These are phyloP conservation scores for Paecilomyces fulvus DNA, from an alignment of 2,329 filamentous ascomycete species.

Conservation along the genomic window DNA sequence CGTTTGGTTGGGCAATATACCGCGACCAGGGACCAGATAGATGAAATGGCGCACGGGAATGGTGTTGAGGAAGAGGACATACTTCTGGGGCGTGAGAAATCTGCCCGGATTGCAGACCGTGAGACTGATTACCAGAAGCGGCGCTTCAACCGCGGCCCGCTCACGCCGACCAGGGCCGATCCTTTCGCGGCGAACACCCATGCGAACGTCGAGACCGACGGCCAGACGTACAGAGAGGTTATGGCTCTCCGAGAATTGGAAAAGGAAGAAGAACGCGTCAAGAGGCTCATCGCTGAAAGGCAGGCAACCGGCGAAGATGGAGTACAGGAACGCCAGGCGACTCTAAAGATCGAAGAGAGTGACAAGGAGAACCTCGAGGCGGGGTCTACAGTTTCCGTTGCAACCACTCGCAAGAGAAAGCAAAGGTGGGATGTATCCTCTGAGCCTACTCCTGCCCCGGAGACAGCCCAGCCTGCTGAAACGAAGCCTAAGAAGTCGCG, in stretches of 20 bases:
- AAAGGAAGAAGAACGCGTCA: conserved; percentile 83
- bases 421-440: conserved; percentile 87
- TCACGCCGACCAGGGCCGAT: conserved; percentile 80
- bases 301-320: conserved; percentile 53
- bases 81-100: conserved; percentile 75
- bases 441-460: conserved; percentile 43
- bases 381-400: conserved; percentile 56
- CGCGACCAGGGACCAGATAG: conserved; percentile 80
- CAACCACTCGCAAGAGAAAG: conserved; percentile 70
- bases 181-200: conserved; percentile 71
- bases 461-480: conserved; percentile 44
- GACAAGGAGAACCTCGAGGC: conserved; percentile 67
- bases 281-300: conserved; percentile 69
- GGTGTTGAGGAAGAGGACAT: conserved; percentile 91
- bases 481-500: conserved; percentile 66
- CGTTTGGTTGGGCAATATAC: conserved; percentile 94
- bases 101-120: conserved; percentile 80
- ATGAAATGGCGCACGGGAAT: conserved; percentile 79
- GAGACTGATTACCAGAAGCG: conserved; percentile 98
- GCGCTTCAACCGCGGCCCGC: conserved; percentile 68
- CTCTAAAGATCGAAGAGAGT: conserved; percentile 56
- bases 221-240: conserved; percentile 75
- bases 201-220: conserved; percentile 59
- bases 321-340: conserved; percentile 60
- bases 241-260: conserved; percentile 90